Conservation (phyloP, 2,329 filamentous ascomycete species). For the Penicillium sp. region DNA sequence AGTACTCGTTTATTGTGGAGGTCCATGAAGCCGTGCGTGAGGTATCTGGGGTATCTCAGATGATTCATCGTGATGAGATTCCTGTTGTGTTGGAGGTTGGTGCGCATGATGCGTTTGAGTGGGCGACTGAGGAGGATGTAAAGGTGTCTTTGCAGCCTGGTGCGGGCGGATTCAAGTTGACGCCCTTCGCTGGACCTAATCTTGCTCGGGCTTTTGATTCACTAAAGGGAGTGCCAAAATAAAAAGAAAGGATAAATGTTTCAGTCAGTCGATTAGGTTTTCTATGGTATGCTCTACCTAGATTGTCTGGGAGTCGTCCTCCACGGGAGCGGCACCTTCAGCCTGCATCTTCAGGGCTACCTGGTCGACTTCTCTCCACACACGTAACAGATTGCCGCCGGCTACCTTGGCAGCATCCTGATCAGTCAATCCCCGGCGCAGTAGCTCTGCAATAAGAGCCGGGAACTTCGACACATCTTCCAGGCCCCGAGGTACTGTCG, state of each 20-base stretch:
- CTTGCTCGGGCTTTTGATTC: constrained; percentile 25
- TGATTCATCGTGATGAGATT: constrained; percentile 8
- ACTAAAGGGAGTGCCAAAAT: background rate
- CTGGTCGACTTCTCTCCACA: constrained; percentile 77
- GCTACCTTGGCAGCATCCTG: constrained; percentile 72
- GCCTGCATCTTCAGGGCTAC: constrained; percentile 68
- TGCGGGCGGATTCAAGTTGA: constrained; percentile 20
- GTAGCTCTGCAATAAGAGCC: constrained; percentile 71
- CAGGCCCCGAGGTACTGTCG: constrained; percentile 66
- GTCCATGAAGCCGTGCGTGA: constrained; percentile 24
- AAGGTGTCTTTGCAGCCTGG: constrained; percentile 9
- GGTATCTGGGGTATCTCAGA: constrained; percentile 5
- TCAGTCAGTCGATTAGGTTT: background rate
- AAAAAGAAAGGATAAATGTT: background rate
- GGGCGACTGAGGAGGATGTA: constrained; percentile 41
- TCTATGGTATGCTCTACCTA: background rate
- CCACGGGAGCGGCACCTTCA: constrained; percentile 49
- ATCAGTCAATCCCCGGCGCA: constrained; percentile 73
- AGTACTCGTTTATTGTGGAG: constrained; percentile 42
- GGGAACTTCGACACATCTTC: constrained; percentile 87
- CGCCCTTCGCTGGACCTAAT: constrained; percentile 15
- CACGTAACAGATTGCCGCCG: constrained; percentile 78
- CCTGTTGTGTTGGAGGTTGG: constrained; percentile 32
- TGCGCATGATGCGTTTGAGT: constrained; percentile 40
- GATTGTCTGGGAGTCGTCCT: constrained; percentile 38